Evolutionary conservation across 306 rosid species (phyloP).

Genomic region (Boehmeria nivea): DNA sequence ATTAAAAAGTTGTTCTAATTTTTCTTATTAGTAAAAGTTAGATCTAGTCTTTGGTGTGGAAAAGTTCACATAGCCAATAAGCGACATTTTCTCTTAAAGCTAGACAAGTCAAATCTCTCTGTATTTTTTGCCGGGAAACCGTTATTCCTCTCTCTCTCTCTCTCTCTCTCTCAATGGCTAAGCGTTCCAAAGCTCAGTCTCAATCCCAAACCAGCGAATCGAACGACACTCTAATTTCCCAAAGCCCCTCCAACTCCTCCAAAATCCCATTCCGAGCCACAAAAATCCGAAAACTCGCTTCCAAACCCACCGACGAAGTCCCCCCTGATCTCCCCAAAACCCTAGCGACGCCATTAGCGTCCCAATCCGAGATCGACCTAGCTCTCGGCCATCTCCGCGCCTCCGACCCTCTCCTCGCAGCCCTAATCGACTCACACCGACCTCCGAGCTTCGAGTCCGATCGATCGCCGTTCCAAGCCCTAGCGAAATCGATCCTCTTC

Average conservation of each 20-base stretch:
- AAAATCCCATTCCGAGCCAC: slow-evolving; percentile 49
- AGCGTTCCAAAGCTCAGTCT: slow-evolving; percentile 26
- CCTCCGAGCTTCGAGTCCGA: slow-evolving; percentile 35
- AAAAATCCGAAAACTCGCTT: slow-evolving; percentile 40
- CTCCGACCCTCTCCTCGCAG: slow-evolving; percentile 40
- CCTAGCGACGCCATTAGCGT: slow-evolving; percentile 31
- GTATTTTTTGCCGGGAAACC: not conserved
- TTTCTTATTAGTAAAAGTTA: too few species aligned
- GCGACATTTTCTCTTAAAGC: too few species aligned
- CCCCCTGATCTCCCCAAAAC: slow-evolving; percentile 7
- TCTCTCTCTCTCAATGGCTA: slow-evolving; percentile 15
- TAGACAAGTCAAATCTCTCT: too few species aligned
- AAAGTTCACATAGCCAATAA: too few species aligned
- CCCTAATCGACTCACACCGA: slow-evolving; percentile 39
- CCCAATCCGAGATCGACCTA: slow-evolving; percentile 33
- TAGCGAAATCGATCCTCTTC: slow-evolving; percentile 52
- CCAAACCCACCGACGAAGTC: slow-evolving; percentile 7
- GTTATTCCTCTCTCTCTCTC: not conserved
- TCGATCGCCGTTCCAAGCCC: slow-evolving; percentile 36
- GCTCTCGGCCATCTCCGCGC: slow-evolving; percentile 57
- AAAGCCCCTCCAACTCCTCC: slow-evolving; percentile 30
- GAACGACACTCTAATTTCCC: not conserved
- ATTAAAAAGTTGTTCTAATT: too few species aligned
- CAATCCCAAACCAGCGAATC: slow-evolving; percentile 2
- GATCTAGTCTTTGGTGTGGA: too few species aligned